Conservation (phyloP, 495 filamentous ascomycete genomes). For the Xylaria sp. region DNA sequence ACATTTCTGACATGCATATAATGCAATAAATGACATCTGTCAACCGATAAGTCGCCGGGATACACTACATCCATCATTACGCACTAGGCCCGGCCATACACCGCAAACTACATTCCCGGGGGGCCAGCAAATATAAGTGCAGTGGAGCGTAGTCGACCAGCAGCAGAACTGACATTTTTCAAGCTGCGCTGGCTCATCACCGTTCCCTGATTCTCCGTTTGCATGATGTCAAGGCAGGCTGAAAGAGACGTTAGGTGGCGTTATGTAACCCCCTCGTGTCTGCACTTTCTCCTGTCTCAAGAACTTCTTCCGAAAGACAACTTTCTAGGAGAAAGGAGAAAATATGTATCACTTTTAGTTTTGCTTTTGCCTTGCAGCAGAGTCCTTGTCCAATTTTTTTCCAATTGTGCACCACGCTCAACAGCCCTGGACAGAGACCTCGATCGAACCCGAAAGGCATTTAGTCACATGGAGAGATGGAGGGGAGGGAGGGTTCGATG, state of each 20-base stretch:
- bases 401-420: not conserved
- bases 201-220: slow-evolving; percentile 12
- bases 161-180: slow-evolving; percentile 7
- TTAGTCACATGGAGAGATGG: not conserved
- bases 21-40: slow-evolving; percentile 17
- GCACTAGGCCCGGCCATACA: slow-evolving; percentile 9
- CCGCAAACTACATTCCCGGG: slow-evolving; percentile 1
- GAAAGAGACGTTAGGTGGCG: slow-evolving; percentile 12
- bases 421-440: not conserved
- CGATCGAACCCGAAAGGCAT: not conserved
- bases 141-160: slow-evolving; percentile 11
- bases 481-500: slow-evolving; percentile 1
- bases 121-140: not conserved
- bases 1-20: slow-evolving; percentile 26
- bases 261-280: slow-evolving; percentile 14
- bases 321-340: not conserved
- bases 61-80: slow-evolving; percentile 11
- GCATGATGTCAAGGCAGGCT: slow-evolving; percentile 12
- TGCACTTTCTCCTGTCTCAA: not conserved
- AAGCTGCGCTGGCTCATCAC: not conserved
- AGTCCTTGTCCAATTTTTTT: not conserved
- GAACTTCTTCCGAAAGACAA: not conserved
- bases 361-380: slow-evolving; percentile 25
- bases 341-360: not conserved
- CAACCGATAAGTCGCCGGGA: slow-evolving; percentile 15